Percentiles rank a stretch among this genome's conserved stretches.
These are phyloP conservation scores for Elsinoe perseae DNA, from an alignment of 2,329 filamentous ascomycete genomes.

Conservation along the genomic window DNA sequence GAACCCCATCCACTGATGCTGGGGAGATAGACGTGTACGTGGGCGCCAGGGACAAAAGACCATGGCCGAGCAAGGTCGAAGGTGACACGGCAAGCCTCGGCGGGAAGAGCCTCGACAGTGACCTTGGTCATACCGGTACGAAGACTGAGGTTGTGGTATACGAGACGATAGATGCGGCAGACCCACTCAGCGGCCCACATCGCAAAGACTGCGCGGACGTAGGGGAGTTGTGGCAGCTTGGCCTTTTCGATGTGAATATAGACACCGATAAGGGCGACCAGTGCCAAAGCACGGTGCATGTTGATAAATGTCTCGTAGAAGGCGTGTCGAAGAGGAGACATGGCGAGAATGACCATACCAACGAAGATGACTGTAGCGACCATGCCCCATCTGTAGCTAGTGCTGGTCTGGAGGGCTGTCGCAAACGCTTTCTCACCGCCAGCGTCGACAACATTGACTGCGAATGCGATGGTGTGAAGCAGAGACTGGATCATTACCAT, in stretches of 20 bases:
- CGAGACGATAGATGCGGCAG: slow-evolving; percentile 41
- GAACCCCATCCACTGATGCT: slow-evolving; percentile 35
- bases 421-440: slow-evolving; percentile 54
- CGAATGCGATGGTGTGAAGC: slow-evolving; percentile 65
- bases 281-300: slow-evolving; percentile 68
- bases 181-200: slow-evolving; percentile 66
- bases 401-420: slow-evolving; percentile 47
- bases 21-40: slow-evolving; percentile 55
- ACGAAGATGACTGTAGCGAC: slow-evolving; percentile 54
- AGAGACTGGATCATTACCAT: slow-evolving; percentile 63
- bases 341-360: slow-evolving; percentile 59
- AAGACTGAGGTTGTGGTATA: slow-evolving; percentile 48
- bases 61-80: slow-evolving; percentile 51
- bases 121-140: slow-evolving; percentile 44
- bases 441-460: slow-evolving; percentile 54
- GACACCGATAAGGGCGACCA: slow-evolving; percentile 60
- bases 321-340: slow-evolving; percentile 78
- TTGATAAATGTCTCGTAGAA: slow-evolving; percentile 97
- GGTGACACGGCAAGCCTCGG: slow-evolving; percentile 54
- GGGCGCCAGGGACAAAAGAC: slow-evolving; percentile 48
- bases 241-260: slow-evolving; percentile 71
- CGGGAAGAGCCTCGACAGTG: slow-evolving; percentile 51
- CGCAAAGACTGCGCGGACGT: slow-evolving; percentile 64
- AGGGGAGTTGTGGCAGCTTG: slow-evolving; percentile 60
- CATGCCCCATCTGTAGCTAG: slow-evolving; percentile 59